A percentile compares a stretch with the other conserved stretches of the same genome.
Evolutionary conservation across 495 filamentous ascomycete genomes (phyloP).

Genomic region (Baudoinia panamericana): DNA sequence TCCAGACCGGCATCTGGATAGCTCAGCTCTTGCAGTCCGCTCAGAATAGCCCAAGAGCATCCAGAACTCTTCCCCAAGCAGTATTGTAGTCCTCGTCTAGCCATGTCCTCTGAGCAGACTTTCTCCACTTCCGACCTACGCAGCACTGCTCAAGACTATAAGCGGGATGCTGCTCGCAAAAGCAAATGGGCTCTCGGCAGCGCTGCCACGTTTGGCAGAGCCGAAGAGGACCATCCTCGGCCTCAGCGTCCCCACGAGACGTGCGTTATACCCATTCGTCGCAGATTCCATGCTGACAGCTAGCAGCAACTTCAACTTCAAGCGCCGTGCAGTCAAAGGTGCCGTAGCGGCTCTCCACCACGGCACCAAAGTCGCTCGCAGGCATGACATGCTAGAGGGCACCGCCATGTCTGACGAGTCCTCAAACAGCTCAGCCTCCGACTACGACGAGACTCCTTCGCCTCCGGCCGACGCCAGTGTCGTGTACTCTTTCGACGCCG

Average conservation of each 20-base stretch:
- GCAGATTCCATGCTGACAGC: not conserved
- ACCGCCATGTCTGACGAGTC: slow-evolving; percentile 14
- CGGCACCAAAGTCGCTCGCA: slow-evolving; percentile 30
- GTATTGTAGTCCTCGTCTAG: not conserved
- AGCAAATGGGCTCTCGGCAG: slow-evolving; percentile 43
- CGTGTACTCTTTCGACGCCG: slow-evolving; percentile 38
- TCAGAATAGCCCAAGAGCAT: not conserved
- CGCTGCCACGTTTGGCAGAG: slow-evolving; percentile 9
- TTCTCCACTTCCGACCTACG: slow-evolving; percentile 31
- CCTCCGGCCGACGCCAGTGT: slow-evolving; percentile 32
- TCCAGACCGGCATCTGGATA: not conserved
- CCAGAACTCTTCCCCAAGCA: not conserved
- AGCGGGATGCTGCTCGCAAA: slow-evolving; percentile 39
- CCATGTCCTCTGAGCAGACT: slow-evolving; percentile 30
- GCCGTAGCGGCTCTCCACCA: slow-evolving; percentile 26
- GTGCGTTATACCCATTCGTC: slow-evolving; percentile 15
- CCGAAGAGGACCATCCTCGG: slow-evolving; percentile 12
- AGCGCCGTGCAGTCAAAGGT: slow-evolving; percentile 25
- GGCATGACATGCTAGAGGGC: slow-evolving; percentile 25
- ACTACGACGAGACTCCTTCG: slow-evolving; percentile 34
- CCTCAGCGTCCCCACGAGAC: slow-evolving; percentile 19
- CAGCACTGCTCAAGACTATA: slow-evolving; percentile 27
- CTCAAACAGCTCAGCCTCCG: slow-evolving; percentile 30
- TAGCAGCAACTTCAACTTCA: slow-evolving; percentile 8
- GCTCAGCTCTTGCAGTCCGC: not conserved